Evolutionary conservation across 2,329 filamentous ascomycete genomes (phyloP), one percentile per base, ranked within the genome.

Genomic region (Aspergillus melleus): DNA sequence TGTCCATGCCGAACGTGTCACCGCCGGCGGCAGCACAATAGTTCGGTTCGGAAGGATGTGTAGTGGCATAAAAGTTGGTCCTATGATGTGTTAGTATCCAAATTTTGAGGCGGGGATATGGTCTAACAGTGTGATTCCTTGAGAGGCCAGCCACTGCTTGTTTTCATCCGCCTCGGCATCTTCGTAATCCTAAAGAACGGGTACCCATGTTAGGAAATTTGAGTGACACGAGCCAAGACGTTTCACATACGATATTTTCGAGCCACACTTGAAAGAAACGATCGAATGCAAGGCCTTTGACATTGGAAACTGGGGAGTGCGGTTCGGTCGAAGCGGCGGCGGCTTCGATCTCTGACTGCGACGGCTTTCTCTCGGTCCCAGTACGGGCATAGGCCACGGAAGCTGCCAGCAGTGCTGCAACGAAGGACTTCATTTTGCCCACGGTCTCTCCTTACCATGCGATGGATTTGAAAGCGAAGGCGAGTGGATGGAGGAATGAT

Each of bases 11-110:
- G 66, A 90, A 91, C 73, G 88, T 88, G 73, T 91, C 89, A 54
- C 90, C 90, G 29, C 83, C 84, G 47, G 89, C 83, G 2, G 85
- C 74, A 2, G 89, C 85, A 61, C 87, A 82, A 71, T 93, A 93
- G 79, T 93, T 93, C 8, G 90, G 90, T 79, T 92, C 83, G 2
- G 85, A 89, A 1, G 90, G 89, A 68, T 92, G 89, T 6, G 89
- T 91, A 52, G 89, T 77, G 12, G 81, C 88, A 60, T 81, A 84
- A 75, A 84, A 82, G 68, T 85, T 83, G 53, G 79, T 80, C 39
- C 65, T 67, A 46, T 39, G 30, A 16, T 6, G 26, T 39, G 44
- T 61, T n/a, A n/a, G 12, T 6, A 6, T 4, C 44, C 12, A 19
- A 3, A 12, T 6, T 36, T 5, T 6, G 1, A n/a, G 6, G 14